Conservation (phyloP, 495 filamentous ascomycete genomes). For the Annulohypoxylon bovei region DNA sequence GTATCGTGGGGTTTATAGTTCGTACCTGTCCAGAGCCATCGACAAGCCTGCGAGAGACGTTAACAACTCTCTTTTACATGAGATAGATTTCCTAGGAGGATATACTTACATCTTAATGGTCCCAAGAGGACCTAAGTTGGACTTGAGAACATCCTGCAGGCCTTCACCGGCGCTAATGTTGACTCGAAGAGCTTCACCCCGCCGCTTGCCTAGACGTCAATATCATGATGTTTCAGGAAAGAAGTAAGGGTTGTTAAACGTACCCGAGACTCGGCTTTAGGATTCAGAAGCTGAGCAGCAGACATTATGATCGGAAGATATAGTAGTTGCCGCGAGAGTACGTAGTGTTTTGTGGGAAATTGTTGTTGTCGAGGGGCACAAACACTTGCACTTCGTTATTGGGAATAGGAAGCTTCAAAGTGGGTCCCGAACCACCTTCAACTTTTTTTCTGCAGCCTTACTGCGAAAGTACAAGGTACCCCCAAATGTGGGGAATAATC, state of each 20-base stretch:
- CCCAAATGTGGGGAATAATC: background rate
- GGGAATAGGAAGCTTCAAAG: slow-evolving; percentile 19
- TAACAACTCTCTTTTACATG: background rate
- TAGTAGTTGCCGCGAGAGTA: background rate
- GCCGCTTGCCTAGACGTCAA: slow-evolving; percentile 67
- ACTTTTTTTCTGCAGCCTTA: slow-evolving; percentile 52
- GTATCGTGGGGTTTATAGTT: slow-evolving; percentile 32
- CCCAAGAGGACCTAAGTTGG: slow-evolving; percentile 91
- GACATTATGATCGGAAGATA: slow-evolving; percentile 65
- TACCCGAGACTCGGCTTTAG: slow-evolving; percentile 96
- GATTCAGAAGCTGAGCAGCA: slow-evolving; percentile 95
- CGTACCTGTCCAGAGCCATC: slow-evolving; percentile 92
- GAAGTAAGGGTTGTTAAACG: slow-evolving; percentile 54
- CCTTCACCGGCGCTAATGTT: slow-evolving; percentile 98
- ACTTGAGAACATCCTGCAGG: slow-evolving; percentile 94
- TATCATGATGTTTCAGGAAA: slow-evolving; percentile 18
- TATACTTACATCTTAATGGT: slow-evolving; percentile 91
- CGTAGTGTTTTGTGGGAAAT: slow-evolving; percentile 27
- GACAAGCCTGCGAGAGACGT: slow-evolving; percentile 73
- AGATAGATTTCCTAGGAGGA: background rate
- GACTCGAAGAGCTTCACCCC: slow-evolving; percentile 93
- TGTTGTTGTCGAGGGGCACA: slow-evolving; percentile 35
- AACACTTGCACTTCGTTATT: background rate
- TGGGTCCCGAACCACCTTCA: slow-evolving; percentile 28
- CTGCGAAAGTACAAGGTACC: slow-evolving; percentile 1